Percentiles rank a stretch among this genome's conserved stretches.
phyloP scores from a whole-genome alignment of 2,329 filamentous ascomycete species.

The Fusarium haematococcum region DNA sequence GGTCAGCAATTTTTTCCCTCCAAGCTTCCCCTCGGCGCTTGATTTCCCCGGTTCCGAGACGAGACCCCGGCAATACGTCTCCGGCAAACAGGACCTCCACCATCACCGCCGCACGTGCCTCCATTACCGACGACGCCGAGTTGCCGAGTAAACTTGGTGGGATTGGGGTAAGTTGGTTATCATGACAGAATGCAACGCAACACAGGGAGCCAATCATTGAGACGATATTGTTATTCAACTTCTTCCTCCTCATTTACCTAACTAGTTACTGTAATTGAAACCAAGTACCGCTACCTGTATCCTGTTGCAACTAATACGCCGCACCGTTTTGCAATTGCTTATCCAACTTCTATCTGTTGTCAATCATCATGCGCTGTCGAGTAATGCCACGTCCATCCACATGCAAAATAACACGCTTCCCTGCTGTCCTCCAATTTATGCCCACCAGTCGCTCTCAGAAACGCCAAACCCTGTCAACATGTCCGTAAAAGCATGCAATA shows the following conservation, averaged over 20 bases:
- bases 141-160: slow-evolving; percentile 4
- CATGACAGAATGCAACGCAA: neutral
- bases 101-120: slow-evolving; percentile 22
- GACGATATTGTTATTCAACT: slow-evolving; percentile 23
- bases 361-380: slow-evolving; percentile 33
- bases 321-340: slow-evolving; percentile 36
- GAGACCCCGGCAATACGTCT: slow-evolving; percentile 27
- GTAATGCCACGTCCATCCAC: slow-evolving; percentile 19
- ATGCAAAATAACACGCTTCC: slow-evolving; percentile 33
- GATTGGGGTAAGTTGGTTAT: neutral
- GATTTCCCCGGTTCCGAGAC: slow-evolving; percentile 51
- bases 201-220: neutral
- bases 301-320: slow-evolving; percentile 16
- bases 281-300: slow-evolving; percentile 3
- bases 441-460: slow-evolving; percentile 33
- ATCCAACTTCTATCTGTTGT: slow-evolving; percentile 41
- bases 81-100: slow-evolving; percentile 8
- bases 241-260: neutral
- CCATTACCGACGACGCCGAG: neutral
- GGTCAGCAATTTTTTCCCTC: slow-evolving; percentile 52
- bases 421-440: slow-evolving; percentile 27
- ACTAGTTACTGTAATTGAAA: neutral
- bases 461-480: slow-evolving; percentile 36
- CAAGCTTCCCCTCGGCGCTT: slow-evolving; percentile 42
- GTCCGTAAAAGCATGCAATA: slow-evolving; percentile 9